These are phyloP conservation scores for Thalassiosira profunda DNA, from an alignment of 108 stramenopile genomes.

Conservation along the genomic window DNA sequence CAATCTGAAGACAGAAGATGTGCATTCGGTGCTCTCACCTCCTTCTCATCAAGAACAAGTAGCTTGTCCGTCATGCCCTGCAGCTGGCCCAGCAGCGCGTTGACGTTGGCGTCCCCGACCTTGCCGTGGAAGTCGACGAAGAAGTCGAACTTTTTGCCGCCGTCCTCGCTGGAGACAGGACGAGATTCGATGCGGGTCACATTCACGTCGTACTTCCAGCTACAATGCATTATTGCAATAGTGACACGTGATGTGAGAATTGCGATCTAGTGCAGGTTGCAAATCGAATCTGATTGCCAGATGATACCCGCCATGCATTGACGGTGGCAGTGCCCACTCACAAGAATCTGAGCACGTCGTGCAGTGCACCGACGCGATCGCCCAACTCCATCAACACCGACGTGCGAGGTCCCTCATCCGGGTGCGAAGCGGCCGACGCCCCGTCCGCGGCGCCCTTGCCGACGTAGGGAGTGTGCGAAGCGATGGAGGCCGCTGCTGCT, in stretches of 20 bases:
- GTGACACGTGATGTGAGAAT: no score
- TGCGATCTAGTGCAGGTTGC: no score
- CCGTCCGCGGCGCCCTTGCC: background rate
- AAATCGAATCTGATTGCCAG: no score
- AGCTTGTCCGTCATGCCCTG: slow-evolving; percentile 64
- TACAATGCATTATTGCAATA: background rate
- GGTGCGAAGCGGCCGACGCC: no score
- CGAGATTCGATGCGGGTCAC: slow-evolving; percentile 92
- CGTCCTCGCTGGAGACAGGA: slow-evolving; percentile 39
- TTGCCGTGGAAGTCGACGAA: slow-evolving; percentile 84
- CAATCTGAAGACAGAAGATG: no score
- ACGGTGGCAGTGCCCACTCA: slow-evolving; percentile 16
- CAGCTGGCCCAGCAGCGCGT: slow-evolving; percentile 62
- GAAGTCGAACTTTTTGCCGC: slow-evolving; percentile 71
- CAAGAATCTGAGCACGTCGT: slow-evolving; percentile 88
- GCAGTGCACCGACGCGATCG: slow-evolving; percentile 89
- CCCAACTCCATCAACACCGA: slow-evolving; percentile 89
- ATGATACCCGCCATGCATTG: no score
- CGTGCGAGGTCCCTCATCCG: slow-evolving; percentile 53
- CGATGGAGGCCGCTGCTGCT: background rate
- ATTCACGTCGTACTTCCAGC: slow-evolving; percentile 94
- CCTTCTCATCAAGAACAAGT: slow-evolving; percentile 85
- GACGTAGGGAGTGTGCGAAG: background rate
- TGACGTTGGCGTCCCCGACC: slow-evolving; percentile 56
- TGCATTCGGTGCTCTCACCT: no score